Percentiles rank a stretch among this genome's conserved stretches.
These are phyloP conservation scores for Nicotiana benthamiana DNA, from an alignment of 257 asterid species.

Conservation along the genomic window DNA sequence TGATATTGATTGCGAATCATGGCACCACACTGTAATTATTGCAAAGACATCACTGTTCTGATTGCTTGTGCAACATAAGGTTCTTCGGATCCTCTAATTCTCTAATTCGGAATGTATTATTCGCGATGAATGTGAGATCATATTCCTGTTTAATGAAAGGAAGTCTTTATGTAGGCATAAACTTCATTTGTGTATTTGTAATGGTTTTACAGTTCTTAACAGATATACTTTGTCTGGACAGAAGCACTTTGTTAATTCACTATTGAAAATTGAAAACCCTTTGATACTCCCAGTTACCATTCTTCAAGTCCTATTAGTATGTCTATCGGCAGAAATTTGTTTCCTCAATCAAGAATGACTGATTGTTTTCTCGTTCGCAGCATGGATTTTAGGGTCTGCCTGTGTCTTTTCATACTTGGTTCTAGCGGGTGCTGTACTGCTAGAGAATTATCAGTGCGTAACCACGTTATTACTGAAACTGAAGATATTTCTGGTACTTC, in stretches of 20 bases:
- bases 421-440: conserved; percentile 54
- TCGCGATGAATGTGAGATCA: neutral
- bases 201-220: neutral
- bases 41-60: neutral
- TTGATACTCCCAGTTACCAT: neutral
- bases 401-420: conserved; percentile 37
- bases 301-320: neutral
- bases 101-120: neutral
- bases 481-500: conserved; percentile 31
- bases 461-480: conserved; percentile 2
- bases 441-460: conserved; percentile 37
- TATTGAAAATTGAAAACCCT: neutral
- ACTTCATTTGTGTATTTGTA: neutral
- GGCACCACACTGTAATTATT: neutral
- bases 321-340: neutral
- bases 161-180: neutral
- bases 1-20: neutral
- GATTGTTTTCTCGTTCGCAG: conserved; percentile 30
- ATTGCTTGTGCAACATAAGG: neutral
- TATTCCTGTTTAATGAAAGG: neutral
- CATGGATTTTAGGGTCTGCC: conserved; percentile 59
- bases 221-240: neutral
- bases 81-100: neutral
- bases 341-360: neutral
- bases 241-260: neutral